Evolutionary conservation across 164 flowering plant genomes (phyloP), one percentile per base, ranked within the genome.

Genomic region (Berberis thunbergii): DNA sequence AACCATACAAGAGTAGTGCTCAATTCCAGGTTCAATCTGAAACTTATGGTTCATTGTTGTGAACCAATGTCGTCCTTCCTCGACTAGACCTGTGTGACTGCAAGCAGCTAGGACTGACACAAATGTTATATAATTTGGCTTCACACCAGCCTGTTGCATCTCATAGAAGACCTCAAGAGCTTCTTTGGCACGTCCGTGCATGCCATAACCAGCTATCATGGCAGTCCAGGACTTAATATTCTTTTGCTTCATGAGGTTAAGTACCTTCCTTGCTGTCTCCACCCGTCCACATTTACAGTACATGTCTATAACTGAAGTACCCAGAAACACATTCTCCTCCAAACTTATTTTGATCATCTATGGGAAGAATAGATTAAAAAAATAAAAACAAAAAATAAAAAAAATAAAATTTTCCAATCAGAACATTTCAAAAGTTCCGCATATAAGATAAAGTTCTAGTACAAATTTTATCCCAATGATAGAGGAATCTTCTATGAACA

Each of bases 251-350:
- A 84, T 75, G 52, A 76, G 69, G 54, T 86, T 70, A 70, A 91
- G 87, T 64, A 79, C 82, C 44, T 63, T 78, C 73, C 86, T 83
- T 9, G 91, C 98, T 72, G 72, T 73, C 44, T 70, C 76, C 11
- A 87, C 83, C 76, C 78, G 78, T 54, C 96, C 98, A 69, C 92
- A 86, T 74, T 91, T 89, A 81, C 92, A 84, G 67, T 91, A 89
- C 98, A 91, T 91, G 81, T 89, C 91, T 57, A 89, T 72, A 4
- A 91, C 62, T n/a, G 96, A 83, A n/a, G 98, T 91, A 1, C 87
- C 88, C 52, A 87, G 78, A 73, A 70, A 69, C 53, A 91, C 84
- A 70, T 78, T 70, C 39, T 78, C 79, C 66, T 81, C 88, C 68
- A 89, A 43, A 26, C 75, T 78, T 82, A 76, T 76, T 79, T 78